Evolutionary conservation across 768 basidiomycete species (phyloP).

Genomic region (Collybia nuda): DNA sequence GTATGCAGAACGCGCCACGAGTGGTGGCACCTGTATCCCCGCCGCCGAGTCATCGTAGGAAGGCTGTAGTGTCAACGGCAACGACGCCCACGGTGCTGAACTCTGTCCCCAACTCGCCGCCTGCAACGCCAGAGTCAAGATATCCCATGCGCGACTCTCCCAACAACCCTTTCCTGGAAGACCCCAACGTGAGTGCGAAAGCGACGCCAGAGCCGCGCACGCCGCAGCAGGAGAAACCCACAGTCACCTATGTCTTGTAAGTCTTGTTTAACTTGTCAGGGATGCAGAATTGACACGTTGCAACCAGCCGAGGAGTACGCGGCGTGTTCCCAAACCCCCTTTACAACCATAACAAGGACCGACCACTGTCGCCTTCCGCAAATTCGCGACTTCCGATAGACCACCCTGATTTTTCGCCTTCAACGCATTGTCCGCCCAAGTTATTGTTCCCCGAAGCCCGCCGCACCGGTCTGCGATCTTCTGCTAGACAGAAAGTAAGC

Average conservation of each 20-base stretch:
- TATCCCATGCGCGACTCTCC: conserved; percentile 58
- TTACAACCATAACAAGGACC: conserved; percentile 43
- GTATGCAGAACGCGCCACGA: conserved; percentile 24
- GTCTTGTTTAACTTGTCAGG: conserved; percentile 24
- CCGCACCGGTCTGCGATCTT: conserved; percentile 1
- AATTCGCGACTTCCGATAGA: conserved; percentile 56
- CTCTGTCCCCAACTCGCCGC: conserved; percentile 29
- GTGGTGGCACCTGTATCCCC: conserved; percentile 55
- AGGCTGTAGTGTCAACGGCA: conserved; percentile 19
- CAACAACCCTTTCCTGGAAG: conserved; percentile 66
- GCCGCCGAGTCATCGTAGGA: conserved; percentile 60
- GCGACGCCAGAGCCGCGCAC: conserved; percentile 32
- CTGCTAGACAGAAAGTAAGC: conserved; percentile 1
- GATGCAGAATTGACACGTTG: neutral
- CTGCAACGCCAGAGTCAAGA: conserved; percentile 36
- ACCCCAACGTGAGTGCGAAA: conserved; percentile 27
- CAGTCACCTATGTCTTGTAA: conserved; percentile 73
- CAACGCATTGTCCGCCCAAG: conserved; percentile 52
- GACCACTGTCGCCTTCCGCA: conserved; percentile 42
- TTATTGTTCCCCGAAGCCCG: conserved; percentile 48
- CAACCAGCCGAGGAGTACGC: conserved; percentile 63
- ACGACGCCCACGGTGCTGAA: conserved; percentile 11
- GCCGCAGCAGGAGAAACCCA: conserved; percentile 53
- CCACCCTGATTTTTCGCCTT: conserved; percentile 67
- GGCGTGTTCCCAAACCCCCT: conserved; percentile 64